Percentiles rank a stretch among this genome's conserved stretches.
These are phyloP conservation scores for Ceratobasidium theobromae DNA, from an alignment of 1,284 basidiomycete genomes.

Conservation along the genomic window DNA sequence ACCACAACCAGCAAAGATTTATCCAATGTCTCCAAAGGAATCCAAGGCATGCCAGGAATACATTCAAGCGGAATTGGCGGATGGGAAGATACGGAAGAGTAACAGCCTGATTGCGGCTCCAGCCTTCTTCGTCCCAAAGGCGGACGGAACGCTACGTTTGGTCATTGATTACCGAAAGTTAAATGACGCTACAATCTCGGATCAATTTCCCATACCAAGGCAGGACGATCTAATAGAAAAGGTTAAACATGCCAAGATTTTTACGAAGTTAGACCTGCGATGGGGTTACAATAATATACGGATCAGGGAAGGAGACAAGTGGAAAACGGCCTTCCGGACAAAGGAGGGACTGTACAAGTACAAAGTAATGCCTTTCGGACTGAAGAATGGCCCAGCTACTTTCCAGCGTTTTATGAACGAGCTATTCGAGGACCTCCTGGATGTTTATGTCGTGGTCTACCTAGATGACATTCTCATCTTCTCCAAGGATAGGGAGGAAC, in stretches of 20 bases:
- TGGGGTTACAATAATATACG: conserved; percentile 37
- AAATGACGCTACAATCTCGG: no score
- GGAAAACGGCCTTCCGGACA: conserved; percentile 35
- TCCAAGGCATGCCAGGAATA: no score
- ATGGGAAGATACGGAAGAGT: no score
- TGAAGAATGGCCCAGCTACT: neutral
- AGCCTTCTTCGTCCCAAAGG: no score
- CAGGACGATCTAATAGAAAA: conserved; percentile 32
- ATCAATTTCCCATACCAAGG: no score
- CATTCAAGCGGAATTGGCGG: no score
- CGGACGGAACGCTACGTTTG: no score
- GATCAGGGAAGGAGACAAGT: conserved; percentile 19
- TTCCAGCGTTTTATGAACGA: conserved; percentile 31
- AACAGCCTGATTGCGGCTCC: no score
- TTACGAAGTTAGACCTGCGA: conserved; percentile 39
- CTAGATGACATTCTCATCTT: conserved; percentile 35
- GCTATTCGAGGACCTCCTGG: neutral
- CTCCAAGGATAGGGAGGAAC: neutral
- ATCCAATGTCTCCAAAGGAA: no score
- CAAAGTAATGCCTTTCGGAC: conserved; percentile 33
- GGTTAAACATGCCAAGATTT: conserved; percentile 33
- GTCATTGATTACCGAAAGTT: no score
- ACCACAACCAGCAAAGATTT: no score
- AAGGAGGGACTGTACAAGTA: conserved; percentile 46
- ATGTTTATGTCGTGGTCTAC: conserved; percentile 23